These are phyloP conservation scores for Pyricularia pennisetigena DNA, from an alignment of 2,329 filamentous ascomycete species.

Conservation along the genomic window DNA sequence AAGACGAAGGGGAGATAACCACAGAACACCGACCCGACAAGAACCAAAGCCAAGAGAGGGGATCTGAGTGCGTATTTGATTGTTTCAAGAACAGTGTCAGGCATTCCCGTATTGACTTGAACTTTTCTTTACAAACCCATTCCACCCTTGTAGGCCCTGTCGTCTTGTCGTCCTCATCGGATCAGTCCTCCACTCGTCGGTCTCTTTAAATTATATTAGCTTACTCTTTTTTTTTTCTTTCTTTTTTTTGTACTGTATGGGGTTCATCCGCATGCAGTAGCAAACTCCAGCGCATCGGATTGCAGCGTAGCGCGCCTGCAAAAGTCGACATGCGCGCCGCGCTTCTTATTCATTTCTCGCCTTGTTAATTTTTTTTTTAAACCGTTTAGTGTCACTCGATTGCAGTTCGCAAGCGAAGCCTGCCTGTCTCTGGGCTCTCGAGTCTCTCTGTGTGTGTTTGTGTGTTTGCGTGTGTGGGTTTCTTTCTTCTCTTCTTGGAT, in stretches of 20 bases:
- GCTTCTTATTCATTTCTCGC: neutral
- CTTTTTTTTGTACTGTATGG: neutral
- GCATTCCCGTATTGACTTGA: neutral
- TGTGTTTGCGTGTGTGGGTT: neutral
- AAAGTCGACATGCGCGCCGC: neutral
- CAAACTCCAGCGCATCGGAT: neutral
- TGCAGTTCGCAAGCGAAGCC: neutral
- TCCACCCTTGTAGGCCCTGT: neutral
- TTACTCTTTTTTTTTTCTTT: neutral
- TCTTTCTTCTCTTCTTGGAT: neutral
- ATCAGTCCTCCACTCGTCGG: neutral
- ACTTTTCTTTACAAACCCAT: neutral
- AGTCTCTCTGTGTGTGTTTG: too few relatives aligned
- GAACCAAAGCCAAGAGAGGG: neutral
- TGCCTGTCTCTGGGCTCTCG: neutral
- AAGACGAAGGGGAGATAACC: neutral
- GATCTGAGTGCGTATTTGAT: neutral
- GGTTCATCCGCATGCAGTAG: neutral
- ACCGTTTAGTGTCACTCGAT: neutral
- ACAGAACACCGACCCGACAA: neutral
- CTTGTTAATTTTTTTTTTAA: neutral
- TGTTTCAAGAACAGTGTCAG: neutral
- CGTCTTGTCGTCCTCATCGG: neutral
- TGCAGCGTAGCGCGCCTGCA: neutral
- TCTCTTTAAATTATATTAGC: neutral